Percentiles rank a stretch among this genome's conserved stretches.
These are phyloP conservation scores for Aschersonia sp. DNA, from an alignment of 2,329 filamentous ascomycete genomes.

Conservation along the genomic window DNA sequence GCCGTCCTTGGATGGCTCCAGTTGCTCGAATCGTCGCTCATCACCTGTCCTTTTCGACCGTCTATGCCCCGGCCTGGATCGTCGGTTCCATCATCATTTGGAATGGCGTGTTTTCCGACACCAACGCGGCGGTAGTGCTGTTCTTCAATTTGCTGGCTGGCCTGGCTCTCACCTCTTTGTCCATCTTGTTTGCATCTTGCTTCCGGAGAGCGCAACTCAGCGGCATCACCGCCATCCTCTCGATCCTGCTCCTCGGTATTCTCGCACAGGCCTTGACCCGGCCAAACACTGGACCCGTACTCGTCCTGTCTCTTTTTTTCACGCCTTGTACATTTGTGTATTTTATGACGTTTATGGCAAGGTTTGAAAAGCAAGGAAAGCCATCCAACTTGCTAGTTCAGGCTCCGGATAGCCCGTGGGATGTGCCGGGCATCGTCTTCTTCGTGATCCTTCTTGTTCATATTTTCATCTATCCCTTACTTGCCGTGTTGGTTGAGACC, in stretches of 20 bases:
- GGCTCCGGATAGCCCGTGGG: slow-evolving; percentile 52
- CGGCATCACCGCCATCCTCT: slow-evolving; percentile 63
- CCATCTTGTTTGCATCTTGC: slow-evolving; percentile 66
- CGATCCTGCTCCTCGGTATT: slow-evolving; percentile 62
- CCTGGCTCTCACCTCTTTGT: slow-evolving; percentile 63
- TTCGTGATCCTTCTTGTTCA: slow-evolving; percentile 69
- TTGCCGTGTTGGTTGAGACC: slow-evolving; percentile 63
- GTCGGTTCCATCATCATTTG: slow-evolving; percentile 54
- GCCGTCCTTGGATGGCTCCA: slow-evolving; percentile 60
- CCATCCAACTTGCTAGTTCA: slow-evolving; percentile 45
- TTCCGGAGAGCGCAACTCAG: slow-evolving; percentile 82
- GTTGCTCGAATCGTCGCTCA: slow-evolving; percentile 64
- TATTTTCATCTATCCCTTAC: slow-evolving; percentile 59
- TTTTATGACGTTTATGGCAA: slow-evolving; percentile 61
- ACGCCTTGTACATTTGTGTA: slow-evolving; percentile 79
- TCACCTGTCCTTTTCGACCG: slow-evolving; percentile 63
- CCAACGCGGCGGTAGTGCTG: slow-evolving; percentile 50
- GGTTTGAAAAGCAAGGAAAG: slow-evolving; percentile 51
- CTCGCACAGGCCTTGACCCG: slow-evolving; percentile 61
- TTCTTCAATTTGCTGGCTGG: slow-evolving; percentile 66
- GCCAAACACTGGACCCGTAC: slow-evolving; percentile 48
- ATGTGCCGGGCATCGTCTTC: slow-evolving; percentile 57
- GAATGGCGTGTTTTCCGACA: slow-evolving; percentile 48
- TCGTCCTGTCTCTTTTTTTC: slow-evolving; percentile 62
- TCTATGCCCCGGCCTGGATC: slow-evolving; percentile 76